Base-by-base conservation (phyloP, 352 stramenopile species). In the Pythium dissimile region DNA sequence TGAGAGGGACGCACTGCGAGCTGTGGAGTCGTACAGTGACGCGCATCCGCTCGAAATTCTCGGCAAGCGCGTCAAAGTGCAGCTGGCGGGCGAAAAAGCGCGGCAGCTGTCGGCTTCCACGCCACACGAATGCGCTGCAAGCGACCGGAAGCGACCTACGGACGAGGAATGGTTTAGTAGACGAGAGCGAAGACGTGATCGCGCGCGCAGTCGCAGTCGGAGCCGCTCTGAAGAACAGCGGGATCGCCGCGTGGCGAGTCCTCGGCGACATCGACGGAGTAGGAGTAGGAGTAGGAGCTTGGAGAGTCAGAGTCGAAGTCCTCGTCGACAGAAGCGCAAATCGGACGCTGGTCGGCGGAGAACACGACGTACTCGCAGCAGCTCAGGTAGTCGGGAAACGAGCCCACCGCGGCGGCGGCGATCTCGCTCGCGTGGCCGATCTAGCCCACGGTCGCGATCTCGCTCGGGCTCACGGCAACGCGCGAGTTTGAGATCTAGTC, bases 61-160 rank as follows among this genome's bases (percentile, higher is more conserved):
- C 12, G 84, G 82, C 2, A 89, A 92, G 66, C 48, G 67, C 12
- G 79, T 91, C 32, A 86, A 85, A 35, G 84, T 91, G 47, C 67
- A 92, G 60, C 73, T 92, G 56, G 80, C 80, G 1, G 74, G 71
- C 16, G 66, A 72, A 16, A 82, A 84, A 39, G 44, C 65, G 42
- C 58, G 58, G 26, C 44, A 47, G 20, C n/a, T 31, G 8, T 23
- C 37, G 24, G 24, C n/a, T 13, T 1, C 16, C 23, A 23, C n/a
- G 26, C 38, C 41, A 37, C 26, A 28, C 2, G 23, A 34, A 9
- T 26, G 16, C 18, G n/a, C 37, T 9, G 15, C 26, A 39, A 21
- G 20, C 23, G 9, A 15, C 23, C 11, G 21, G 8, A 48, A 21
- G 41, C 5, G 13, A 48, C 41, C n/a, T n/a, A 49, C 34, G 34